A percentile compares a stretch with the other conserved stretches of the same genome.
Evolutionary conservation across 768 basidiomycete species (phyloP).

Genomic region (Tulasnella sp.): DNA sequence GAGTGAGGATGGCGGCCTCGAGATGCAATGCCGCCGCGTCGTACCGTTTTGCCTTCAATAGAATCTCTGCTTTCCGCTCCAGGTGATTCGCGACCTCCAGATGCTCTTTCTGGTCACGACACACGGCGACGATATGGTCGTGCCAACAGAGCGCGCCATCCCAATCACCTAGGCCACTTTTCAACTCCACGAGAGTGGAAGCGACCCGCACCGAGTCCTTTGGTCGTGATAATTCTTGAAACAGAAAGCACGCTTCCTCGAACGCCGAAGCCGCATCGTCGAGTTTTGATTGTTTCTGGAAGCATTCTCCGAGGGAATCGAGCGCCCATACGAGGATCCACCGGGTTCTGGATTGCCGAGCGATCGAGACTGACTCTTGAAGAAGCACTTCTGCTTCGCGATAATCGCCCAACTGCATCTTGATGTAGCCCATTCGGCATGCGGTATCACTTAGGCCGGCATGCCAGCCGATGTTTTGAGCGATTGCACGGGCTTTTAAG

Average conservation of each 20-base stretch:
- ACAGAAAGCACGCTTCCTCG: neutral
- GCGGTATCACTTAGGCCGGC: neutral
- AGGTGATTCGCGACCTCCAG: neutral
- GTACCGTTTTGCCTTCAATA: neutral
- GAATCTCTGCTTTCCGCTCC: neutral
- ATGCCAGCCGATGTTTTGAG: neutral
- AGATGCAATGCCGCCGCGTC: neutral
- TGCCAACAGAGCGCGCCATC: neutral
- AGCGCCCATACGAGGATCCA: neutral
- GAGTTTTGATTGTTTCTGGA: neutral
- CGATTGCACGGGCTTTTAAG: neutral
- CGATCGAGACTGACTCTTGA: neutral
- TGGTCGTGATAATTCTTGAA: neutral
- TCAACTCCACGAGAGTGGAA: neutral
- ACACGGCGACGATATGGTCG: neutral
- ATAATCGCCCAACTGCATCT: neutral
- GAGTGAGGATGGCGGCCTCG: neutral
- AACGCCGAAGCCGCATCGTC: neutral
- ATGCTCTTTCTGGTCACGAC: neutral
- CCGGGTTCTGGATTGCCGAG: neutral
- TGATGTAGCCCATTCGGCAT: neutral
- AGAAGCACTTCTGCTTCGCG: neutral
- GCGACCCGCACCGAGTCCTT: neutral
- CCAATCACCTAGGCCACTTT: neutral
- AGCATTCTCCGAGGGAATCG: neutral